Percentiles rank a stretch among this genome's conserved stretches.
phyloP scores from a whole-genome alignment of 176 grass and related monocot species.

The Aegilops umbellulata region DNA sequence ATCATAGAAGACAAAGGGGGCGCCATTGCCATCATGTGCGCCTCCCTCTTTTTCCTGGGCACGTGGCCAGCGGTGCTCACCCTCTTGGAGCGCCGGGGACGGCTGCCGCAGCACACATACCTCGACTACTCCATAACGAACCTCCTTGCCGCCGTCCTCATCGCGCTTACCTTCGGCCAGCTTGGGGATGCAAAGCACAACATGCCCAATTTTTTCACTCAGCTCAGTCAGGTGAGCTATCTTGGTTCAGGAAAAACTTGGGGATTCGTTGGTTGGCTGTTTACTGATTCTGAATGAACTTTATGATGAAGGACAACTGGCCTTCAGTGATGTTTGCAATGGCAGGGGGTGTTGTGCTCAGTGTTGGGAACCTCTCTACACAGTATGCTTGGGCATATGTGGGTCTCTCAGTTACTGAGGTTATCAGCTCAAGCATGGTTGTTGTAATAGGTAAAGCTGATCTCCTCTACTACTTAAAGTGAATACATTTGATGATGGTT shows the following conservation, averaged over 20 bases:
- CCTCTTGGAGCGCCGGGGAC: constrained; percentile 59
- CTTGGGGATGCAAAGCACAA: constrained; percentile 47
- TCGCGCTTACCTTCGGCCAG: constrained; percentile 64
- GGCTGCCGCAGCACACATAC: constrained; percentile 77
- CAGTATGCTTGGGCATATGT: constrained; percentile 86
- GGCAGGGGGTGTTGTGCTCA: constrained; percentile 65
- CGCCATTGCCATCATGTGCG: constrained; percentile 76
- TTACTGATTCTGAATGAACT: constrained; percentile 5
- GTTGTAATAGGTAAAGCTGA: constrained; percentile 58
- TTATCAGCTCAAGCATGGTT: constrained; percentile 65
- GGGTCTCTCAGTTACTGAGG: constrained; percentile 73
- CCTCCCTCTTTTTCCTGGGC: constrained; percentile 66
- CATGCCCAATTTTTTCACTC: constrained; percentile 72
- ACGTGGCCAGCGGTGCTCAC: constrained; percentile 74
- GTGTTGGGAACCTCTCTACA: constrained; percentile 67
- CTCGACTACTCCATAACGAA: constrained; percentile 79
- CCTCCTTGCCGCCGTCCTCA: constrained; percentile 55
- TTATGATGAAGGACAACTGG: constrained; percentile 60
- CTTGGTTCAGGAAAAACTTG: constrained; percentile 9
- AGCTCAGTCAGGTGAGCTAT: constrained; percentile 57
- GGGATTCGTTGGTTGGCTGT: background rate
- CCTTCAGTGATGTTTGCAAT: constrained; percentile 76
- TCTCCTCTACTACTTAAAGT: background rate
- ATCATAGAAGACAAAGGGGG: constrained; percentile 67
- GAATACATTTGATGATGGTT: background rate